These are phyloP conservation scores for Lecanicillium sp. DNA, from an alignment of 2,329 filamentous ascomycete genomes.

Conservation along the genomic window DNA sequence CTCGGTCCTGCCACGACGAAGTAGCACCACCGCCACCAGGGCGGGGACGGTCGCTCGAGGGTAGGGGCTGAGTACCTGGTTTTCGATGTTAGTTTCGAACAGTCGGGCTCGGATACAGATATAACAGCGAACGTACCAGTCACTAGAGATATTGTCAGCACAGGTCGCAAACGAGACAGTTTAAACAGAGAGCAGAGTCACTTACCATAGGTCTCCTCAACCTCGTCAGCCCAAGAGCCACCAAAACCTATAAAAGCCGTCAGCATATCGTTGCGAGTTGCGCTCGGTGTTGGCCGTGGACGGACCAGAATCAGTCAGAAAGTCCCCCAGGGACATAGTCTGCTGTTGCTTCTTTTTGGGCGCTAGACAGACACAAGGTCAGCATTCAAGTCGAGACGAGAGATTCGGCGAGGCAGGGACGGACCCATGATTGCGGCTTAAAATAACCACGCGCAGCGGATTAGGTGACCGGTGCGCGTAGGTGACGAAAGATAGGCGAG, in stretches of 20 bases:
- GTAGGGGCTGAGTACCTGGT: conserved; percentile 52
- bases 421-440: conserved; percentile 58
- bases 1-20: conserved; percentile 39
- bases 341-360: conserved; percentile 89
- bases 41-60: conserved; percentile 41
- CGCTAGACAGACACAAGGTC: conserved; percentile 46
- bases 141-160: conserved; percentile 28
- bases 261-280: conserved; percentile 18
- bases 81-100: background rate
- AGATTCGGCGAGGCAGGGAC: conserved; percentile 20
- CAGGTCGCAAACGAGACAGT: background rate
- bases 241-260: conserved; percentile 37
- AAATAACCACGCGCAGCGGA: conserved; percentile 41
- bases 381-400: conserved; percentile 14
- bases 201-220: conserved; percentile 79
- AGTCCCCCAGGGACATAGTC: conserved; percentile 97
- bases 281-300: conserved; percentile 19
- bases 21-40: conserved; percentile 27
- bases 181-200: background rate
- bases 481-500: conserved; percentile 20
- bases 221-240: conserved; percentile 96
- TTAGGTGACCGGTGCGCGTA: conserved; percentile 35
- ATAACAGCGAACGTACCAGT: conserved; percentile 27
- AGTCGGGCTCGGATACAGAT: background rate
- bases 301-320: conserved; percentile 88